Percentiles rank a stretch among this genome's conserved stretches.
phyloP scores from a whole-genome alignment of 2,329 filamentous ascomycete genomes.

The Ophiostoma sp. region DNA sequence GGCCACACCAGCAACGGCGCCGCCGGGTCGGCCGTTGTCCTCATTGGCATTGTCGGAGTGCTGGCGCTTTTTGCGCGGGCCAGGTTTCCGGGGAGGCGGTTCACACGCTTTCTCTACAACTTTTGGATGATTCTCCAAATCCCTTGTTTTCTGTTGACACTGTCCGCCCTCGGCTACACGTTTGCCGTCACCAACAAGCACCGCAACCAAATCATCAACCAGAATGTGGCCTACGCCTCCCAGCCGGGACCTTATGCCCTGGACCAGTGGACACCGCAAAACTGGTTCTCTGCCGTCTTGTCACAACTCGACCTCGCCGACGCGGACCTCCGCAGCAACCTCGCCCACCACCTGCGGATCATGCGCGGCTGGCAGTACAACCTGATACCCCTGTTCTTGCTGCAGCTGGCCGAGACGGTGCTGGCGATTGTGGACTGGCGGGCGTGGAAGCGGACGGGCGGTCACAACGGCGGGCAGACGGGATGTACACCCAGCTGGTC shows the following conservation, averaged over 20 bases:
- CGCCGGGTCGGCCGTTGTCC: slow-evolving; percentile 40
- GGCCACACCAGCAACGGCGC: slow-evolving; percentile 47
- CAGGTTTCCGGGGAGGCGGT: background rate
- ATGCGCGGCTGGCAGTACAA: slow-evolving; percentile 44
- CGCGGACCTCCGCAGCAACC: slow-evolving; percentile 31
- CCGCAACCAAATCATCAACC: slow-evolving; percentile 38
- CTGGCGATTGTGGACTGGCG: slow-evolving; percentile 19
- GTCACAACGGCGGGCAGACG: background rate
- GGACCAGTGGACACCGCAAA: slow-evolving; percentile 43
- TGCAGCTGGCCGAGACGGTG: slow-evolving; percentile 31
- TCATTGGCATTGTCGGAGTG: slow-evolving; percentile 39
- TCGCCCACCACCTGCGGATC: slow-evolving; percentile 34
- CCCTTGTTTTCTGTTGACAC: slow-evolving; percentile 41
- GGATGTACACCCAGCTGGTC: too few relatives aligned
- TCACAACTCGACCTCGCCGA: slow-evolving; percentile 35
- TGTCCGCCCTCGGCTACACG: slow-evolving; percentile 41
- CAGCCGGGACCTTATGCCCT: slow-evolving; percentile 37
- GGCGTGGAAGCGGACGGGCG: background rate
- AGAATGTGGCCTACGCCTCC: slow-evolving; percentile 30
- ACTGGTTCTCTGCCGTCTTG: slow-evolving; percentile 42
- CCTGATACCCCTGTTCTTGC: slow-evolving; percentile 36
- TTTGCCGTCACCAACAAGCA: slow-evolving; percentile 38
- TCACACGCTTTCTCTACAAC: slow-evolving; percentile 34
- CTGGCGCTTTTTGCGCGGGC: slow-evolving; percentile 33
- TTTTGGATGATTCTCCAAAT: slow-evolving; percentile 40